phyloP scores from a whole-genome alignment of 2,329 filamentous ascomycete genomes.

The Uncinocarpus reesii region DNA sequence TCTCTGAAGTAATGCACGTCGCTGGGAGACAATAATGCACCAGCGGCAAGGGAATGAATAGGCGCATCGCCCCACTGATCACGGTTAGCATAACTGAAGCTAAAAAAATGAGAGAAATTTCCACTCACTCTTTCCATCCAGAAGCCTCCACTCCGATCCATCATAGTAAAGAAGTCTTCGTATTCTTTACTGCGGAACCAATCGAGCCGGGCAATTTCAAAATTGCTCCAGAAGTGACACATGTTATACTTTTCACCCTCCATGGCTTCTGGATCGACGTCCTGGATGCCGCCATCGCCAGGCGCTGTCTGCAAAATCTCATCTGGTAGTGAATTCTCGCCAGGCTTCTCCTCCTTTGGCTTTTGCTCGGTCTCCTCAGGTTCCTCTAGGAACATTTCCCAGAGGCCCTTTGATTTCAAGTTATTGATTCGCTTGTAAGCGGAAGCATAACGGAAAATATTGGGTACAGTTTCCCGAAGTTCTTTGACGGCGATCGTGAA shows the following conservation, averaged over 20 bases:
- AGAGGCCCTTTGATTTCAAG: constrained; percentile 78
- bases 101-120: constrained; percentile 19
- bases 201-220: constrained; percentile 87
- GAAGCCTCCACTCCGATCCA: constrained; percentile 95
- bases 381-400: constrained; percentile 89
- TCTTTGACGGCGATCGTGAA: constrained; percentile 99
- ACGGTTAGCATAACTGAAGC: constrained; percentile 29
- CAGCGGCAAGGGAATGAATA: constrained; percentile 92
- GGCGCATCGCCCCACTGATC: constrained; percentile 95
- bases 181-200: constrained; percentile 98
- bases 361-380: constrained; percentile 33
- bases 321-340: constrained; percentile 62
- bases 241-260: constrained; percentile 98
- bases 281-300: constrained; percentile 57
- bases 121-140: constrained; percentile 89
- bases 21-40: constrained; percentile 64
- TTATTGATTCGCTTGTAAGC: constrained; percentile 93
- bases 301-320: constrained; percentile 71
- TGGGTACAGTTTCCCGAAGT: constrained; percentile 91
- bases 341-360: constrained; percentile 37
- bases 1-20: constrained; percentile 99
- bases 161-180: constrained; percentile 96
- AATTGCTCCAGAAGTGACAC: constrained; percentile 99
- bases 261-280: constrained; percentile 87
- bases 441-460: constrained; percentile 97